phyloP scores from a whole-genome alignment of 2,329 filamentous ascomycete species.

The Boeremia lycopersici region DNA sequence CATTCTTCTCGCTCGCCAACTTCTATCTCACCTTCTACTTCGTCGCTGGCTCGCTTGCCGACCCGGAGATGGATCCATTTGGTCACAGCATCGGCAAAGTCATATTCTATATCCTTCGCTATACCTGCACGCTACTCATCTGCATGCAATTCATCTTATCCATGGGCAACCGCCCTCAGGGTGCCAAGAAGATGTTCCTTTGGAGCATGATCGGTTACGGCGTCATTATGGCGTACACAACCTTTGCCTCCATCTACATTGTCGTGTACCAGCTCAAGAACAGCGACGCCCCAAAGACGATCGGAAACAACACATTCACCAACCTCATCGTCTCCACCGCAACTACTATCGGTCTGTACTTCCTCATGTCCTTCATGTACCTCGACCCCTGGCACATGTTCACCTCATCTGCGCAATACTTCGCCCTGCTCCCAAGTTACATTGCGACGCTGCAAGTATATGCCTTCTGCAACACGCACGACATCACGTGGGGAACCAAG shows the following conservation, averaged over 20 bases:
- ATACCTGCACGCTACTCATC: slow-evolving; percentile 84
- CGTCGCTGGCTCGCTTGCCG: slow-evolving; percentile 86
- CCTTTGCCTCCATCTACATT: slow-evolving; percentile 87
- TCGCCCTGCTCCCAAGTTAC: slow-evolving; percentile 87
- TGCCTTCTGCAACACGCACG: slow-evolving; percentile 98
- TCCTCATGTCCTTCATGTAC: slow-evolving; percentile 95
- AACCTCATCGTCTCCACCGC: slow-evolving; percentile 90
- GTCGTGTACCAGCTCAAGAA: slow-evolving; percentile 77
- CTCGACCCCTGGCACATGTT: slow-evolving; percentile 99
- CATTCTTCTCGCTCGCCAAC: slow-evolving; percentile 97
- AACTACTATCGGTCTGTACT: slow-evolving; percentile 91
- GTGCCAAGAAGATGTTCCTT: slow-evolving; percentile 88
- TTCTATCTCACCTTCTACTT: slow-evolving; percentile 99
- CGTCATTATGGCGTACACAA: slow-evolving; percentile 95
- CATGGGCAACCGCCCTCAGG: slow-evolving; percentile 94
- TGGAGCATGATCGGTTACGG: slow-evolving; percentile 87
- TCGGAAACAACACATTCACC: slow-evolving; percentile 91
- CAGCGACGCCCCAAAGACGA: slow-evolving; percentile 55
- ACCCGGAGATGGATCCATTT: slow-evolving; percentile 83
- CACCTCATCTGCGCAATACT: slow-evolving; percentile 89
- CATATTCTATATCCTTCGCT: slow-evolving; percentile 86
- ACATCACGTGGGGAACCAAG: slow-evolving; percentile 98
- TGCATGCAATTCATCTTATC: slow-evolving; percentile 95
- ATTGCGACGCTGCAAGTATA: slow-evolving; percentile 98
- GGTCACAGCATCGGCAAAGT: slow-evolving; percentile 82